phyloP scores from a whole-genome alignment of 1,284 basidiomycete species.

The Rhodotorula sp. region DNA sequence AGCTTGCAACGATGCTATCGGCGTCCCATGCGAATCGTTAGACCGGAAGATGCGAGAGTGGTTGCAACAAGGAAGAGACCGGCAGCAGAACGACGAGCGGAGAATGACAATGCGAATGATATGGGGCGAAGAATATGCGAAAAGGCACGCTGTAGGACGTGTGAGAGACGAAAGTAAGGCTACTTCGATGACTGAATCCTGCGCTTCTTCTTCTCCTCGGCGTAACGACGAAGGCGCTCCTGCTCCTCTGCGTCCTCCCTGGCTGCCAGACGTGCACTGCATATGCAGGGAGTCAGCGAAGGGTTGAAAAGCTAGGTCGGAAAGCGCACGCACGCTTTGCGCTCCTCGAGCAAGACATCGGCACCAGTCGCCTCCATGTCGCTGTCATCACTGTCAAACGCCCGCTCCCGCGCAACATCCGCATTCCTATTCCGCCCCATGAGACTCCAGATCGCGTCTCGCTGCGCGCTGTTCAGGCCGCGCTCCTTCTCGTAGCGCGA shows the following conservation, averaged over 20 bases:
- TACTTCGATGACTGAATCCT: not conserved
- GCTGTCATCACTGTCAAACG: conserved; percentile 21
- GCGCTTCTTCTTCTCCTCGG: conserved; percentile 25
- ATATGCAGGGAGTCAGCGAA: not conserved
- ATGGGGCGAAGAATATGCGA: too few relatives aligned
- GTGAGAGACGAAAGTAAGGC: not conserved
- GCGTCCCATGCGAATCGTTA: too few relatives aligned
- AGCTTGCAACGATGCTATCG: too few relatives aligned
- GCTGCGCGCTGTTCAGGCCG: conserved; percentile 12
- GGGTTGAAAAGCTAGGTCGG: not conserved
- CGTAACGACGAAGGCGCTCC: conserved; percentile 13
- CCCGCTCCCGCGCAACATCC: conserved; percentile 10
- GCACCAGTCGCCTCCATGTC: conserved; percentile 34
- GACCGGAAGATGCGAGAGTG: too few relatives aligned
- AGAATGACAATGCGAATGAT: too few relatives aligned
- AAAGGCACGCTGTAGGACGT: not conserved
- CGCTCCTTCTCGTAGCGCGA: not conserved
- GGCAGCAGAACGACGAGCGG: too few relatives aligned
- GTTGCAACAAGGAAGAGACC: too few relatives aligned
- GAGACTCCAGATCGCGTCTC: conserved; percentile 30
- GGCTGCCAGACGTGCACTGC: conserved; percentile 23
- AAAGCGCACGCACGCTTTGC: conserved; percentile 21
- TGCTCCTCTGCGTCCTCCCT: conserved; percentile 33
- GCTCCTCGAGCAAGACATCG: conserved; percentile 24
- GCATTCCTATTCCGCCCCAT: conserved; percentile 24